Evolutionary conservation across 306 rosid genomes (phyloP).

Genomic region (Vigna unguiculata): DNA sequence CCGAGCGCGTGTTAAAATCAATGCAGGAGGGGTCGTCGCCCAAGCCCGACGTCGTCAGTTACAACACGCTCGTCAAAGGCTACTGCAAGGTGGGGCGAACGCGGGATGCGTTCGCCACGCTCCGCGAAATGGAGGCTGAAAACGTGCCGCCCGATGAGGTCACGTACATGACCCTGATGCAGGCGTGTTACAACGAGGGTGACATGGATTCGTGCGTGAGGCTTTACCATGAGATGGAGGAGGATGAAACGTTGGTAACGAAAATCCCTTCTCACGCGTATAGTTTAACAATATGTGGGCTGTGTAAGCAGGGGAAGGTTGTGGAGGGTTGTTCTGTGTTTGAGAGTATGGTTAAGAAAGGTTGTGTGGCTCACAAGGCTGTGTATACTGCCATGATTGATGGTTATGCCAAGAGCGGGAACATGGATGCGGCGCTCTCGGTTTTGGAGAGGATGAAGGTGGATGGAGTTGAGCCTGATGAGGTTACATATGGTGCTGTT

Average conservation of each 20-base stretch:
- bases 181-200: conserved; percentile 68
- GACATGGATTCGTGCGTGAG: conserved; percentile 73
- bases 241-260: conserved; percentile 64
- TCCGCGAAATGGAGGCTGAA: conserved; percentile 65
- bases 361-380: conserved; percentile 70
- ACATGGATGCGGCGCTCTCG: conserved; percentile 67
- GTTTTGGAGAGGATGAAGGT: conserved; percentile 72
- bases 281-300: conserved; percentile 75
- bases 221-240: conserved; percentile 86
- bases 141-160: conserved; percentile 74
- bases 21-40: conserved; percentile 63
- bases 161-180: conserved; percentile 78
- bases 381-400: conserved; percentile 80
- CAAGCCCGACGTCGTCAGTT: conserved; percentile 70
- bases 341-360: conserved; percentile 66
- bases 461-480: conserved; percentile 76
- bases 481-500: conserved; percentile 80
- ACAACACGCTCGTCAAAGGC: conserved; percentile 84
- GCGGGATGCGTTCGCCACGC: conserved; percentile 60
- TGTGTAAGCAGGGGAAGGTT: conserved; percentile 71
- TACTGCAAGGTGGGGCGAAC: conserved; percentile 71
- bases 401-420: conserved; percentile 68
- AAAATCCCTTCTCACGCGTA: conserved; percentile 64
- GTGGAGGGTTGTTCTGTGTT: conserved; percentile 70
- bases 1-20: conserved; percentile 69